Base-by-base conservation (phyloP, 169 alveolate genomes). In the Theileria equi region DNA sequence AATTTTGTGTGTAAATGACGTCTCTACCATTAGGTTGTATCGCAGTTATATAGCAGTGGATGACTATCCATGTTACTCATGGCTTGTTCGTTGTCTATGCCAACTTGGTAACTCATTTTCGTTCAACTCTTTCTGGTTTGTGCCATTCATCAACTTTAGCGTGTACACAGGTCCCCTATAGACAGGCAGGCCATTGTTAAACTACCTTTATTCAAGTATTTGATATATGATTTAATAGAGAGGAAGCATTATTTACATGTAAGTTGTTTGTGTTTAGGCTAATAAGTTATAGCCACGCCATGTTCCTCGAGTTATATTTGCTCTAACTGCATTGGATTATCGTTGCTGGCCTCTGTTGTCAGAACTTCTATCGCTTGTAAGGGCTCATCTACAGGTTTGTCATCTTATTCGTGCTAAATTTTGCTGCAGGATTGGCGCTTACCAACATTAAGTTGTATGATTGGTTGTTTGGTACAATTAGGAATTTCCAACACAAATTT, bases 1-100 rank as follows among this genome's bases (percentile, higher is more conserved):
- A 5, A 28, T 17, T 3, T 41, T 5, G 28, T 7, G 17, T 45
- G 29, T 32, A 66, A 45, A 6, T 25, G n/a, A n/a, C n/a, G n/a
- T n/a, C n/a, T n/a, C n/a, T 45, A 16, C 0, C 21, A 16, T 7
- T 48, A 90, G 95, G 82, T 25, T 89, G 54, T 90, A 90, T 69
- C 82, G 91, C 72, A 77, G 74, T 5, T 89, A 90, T 52, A 89
- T 84, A 13, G 76, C 82, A 50, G 71, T 58, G 50, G 93, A 82
- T 47, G 94, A 90, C 55, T 80, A 87, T 34, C 94, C 94, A 0
- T 81, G 88, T 26, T 89, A 89, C 52, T 70, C 84, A 29, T 90
- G 94, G 94, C 84, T 90, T 26, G 89, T 90, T 1, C 78, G 95
- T 19, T 89, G 94, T 45, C 70, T 89, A 44, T 90, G 95, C 44